A percentile compares a stretch with the other conserved stretches of the same genome.
Conservation (phyloP, 2,329 filamentous ascomycete genomes). For the Penicillium nordicum region DNA sequence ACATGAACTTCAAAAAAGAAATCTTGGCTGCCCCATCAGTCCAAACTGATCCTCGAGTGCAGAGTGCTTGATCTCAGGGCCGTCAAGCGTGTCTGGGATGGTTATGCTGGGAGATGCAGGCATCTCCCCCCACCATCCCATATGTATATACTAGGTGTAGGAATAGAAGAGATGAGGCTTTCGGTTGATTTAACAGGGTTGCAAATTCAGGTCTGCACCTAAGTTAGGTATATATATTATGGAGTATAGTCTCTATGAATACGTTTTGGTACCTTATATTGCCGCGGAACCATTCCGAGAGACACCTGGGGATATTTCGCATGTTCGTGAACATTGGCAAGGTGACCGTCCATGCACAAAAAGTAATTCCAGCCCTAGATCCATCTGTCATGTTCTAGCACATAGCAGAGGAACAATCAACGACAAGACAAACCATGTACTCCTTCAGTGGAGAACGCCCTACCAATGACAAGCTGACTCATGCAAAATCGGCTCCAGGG, state of each 20-base stretch:
- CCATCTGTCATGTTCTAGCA: neutral
- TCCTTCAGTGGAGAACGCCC: slow-evolving; percentile 14
- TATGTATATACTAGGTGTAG: slow-evolving; percentile 15
- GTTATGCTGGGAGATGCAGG: slow-evolving; percentile 15
- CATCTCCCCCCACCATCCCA: slow-evolving; percentile 12
- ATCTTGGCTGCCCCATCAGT: neutral
- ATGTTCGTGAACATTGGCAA: neutral
- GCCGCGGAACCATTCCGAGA: neutral
- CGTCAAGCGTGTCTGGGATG: neutral
- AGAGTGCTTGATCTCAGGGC: neutral
- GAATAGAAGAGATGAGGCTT: neutral
- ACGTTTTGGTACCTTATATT: neutral
- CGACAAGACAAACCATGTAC: neutral
- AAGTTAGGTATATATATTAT: no score
- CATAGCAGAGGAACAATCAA: neutral
- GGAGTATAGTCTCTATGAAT: neutral
- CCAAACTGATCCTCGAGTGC: neutral
- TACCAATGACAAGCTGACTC: slow-evolving; percentile 22
- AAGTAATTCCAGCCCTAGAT: neutral
- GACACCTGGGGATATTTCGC: neutral
- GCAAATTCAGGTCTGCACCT: neutral
- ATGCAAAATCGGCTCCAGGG: slow-evolving; percentile 7
- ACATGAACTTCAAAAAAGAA: neutral
- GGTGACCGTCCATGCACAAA: neutral
- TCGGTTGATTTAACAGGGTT: neutral